These are phyloP conservation scores for Neocallimastix lanati DNA, from an alignment of 192 early-diverging fungal species.

Conservation along the genomic window DNA sequence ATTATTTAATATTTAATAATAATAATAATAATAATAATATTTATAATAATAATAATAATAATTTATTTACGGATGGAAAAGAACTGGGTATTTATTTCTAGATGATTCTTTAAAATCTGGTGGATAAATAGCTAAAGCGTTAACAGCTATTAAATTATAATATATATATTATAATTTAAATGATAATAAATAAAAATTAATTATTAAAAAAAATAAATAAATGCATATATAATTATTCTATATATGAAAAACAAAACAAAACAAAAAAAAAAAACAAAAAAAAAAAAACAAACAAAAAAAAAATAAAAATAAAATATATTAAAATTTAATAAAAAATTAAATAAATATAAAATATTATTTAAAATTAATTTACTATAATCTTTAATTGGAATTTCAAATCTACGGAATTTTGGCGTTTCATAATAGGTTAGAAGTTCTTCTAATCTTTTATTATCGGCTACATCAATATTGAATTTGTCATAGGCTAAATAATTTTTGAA, in stretches of 20 bases:
- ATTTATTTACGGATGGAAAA: slow-evolving; percentile 1
- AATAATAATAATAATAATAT: slow-evolving; percentile 63
- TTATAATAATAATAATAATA: slow-evolving; percentile 12
- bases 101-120: not conserved
- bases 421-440: not conserved
- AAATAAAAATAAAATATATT: too few relatives aligned
- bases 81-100: not conserved
- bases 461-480: not conserved
- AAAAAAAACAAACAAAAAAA: too few relatives aligned
- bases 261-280: too few relatives aligned
- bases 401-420: not conserved
- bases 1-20: slow-evolving; percentile 53
- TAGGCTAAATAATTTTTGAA: not conserved
- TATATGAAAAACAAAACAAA: too few relatives aligned
- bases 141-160: not conserved
- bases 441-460: not conserved
- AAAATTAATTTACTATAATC: not conserved
- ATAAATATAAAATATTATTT: too few relatives aligned
- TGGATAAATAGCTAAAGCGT: not conserved
- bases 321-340: too few relatives aligned
- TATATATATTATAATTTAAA: too few relatives aligned
- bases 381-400: not conserved
- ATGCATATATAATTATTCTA: too few relatives aligned
- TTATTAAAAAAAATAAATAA: too few relatives aligned
- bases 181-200: too few relatives aligned